These are phyloP conservation scores for Tylopilus sp. DNA, from an alignment of 1,284 basidiomycete species.

Conservation along the genomic window DNA sequence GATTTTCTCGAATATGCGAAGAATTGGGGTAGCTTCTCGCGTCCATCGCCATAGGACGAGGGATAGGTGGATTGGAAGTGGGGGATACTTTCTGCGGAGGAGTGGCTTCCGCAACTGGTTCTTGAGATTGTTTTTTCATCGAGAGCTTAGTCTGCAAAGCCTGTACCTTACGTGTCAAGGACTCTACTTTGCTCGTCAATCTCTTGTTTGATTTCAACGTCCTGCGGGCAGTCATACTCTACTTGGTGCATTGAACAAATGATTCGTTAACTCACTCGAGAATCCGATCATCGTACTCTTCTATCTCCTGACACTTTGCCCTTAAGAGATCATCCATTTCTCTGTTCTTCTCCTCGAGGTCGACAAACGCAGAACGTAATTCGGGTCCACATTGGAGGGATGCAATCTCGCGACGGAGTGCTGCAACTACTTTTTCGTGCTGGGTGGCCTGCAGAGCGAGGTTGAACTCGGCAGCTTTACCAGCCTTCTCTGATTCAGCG, in stretches of 20 bases:
- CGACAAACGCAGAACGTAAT: slow-evolving; percentile 50
- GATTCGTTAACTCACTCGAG: slow-evolving; percentile 57
- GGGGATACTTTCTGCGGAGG: slow-evolving; percentile 10
- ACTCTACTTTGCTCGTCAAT: slow-evolving; percentile 61
- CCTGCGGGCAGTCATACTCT: slow-evolving; percentile 35
- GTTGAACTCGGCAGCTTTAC: slow-evolving; percentile 60
- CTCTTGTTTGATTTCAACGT: slow-evolving; percentile 78
- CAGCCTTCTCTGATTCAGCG: slow-evolving; percentile 51
- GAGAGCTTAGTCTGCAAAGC: slow-evolving; percentile 63
- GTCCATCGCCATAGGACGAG: neutral
- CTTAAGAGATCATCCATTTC: slow-evolving; percentile 70
- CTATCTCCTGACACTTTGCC: slow-evolving; percentile 71
- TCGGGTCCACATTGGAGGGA: slow-evolving; percentile 51
- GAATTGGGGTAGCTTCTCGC: slow-evolving; percentile 4
- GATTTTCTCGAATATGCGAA: slow-evolving; percentile 35
- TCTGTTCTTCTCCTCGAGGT: slow-evolving; percentile 62
- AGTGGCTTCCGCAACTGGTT: slow-evolving; percentile 6
- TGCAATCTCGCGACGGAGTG: slow-evolving; percentile 54
- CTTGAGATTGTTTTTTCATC: slow-evolving; percentile 40
- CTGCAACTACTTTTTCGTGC: slow-evolving; percentile 56
- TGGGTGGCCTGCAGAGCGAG: slow-evolving; percentile 59
- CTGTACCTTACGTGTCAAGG: slow-evolving; percentile 65
- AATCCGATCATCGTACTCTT: slow-evolving; percentile 74
- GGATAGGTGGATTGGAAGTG: slow-evolving; percentile 2
- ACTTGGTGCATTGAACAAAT: neutral